Evolutionary conservation across 768 basidiomycete genomes (phyloP), one percentile per base, ranked within the genome.

Genomic region (Clathrus columnatus): DNA sequence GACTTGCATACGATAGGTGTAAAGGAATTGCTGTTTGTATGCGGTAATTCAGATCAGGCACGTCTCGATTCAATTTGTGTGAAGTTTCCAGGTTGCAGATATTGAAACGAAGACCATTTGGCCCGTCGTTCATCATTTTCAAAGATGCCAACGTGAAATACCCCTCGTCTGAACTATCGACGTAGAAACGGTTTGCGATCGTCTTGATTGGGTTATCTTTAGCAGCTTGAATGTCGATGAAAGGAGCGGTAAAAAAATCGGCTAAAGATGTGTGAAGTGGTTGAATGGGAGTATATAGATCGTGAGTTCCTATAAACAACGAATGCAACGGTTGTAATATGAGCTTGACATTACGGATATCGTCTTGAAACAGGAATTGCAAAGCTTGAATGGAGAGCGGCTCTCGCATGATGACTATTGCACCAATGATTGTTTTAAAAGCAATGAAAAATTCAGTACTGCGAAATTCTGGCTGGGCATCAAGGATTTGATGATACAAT

Each of bases 1-100:
- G 61, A 54, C 72, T 73, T 10, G 72, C 60, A 55, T 75, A 76
- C 4, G 62, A 60, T 2, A 75, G 57, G 11, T 61, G 59, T 6
- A 61, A 49, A 1, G 72, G 59, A 20, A 75, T 71, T 24, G 43
- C 51, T 1, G 28, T 51, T 10, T 58, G 42, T 30, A 73, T 62
- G 6, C 57, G 59, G 5, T 14, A 17, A 0, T 47, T 20, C 1
- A 66, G 41, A 30, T 63, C 59, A 1, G 57, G 54, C 16, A 70
- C 52, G 20, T 71, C 62, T 17, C 45, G 28, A 54, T 73, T 70
- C 7, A 36, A 58, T 5, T 61, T 21, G 51, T 67, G 64, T 2
- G 71, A 72, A 14, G 63, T 65, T 28, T 62, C 57, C 8, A 73
- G 51, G 7, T 64, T 36, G 59, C 66, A 69, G 26, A 73, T 70